Evolutionary conservation across 2,329 filamentous ascomycete species (phyloP).

Genomic region (Fusarium verrucosum): DNA sequence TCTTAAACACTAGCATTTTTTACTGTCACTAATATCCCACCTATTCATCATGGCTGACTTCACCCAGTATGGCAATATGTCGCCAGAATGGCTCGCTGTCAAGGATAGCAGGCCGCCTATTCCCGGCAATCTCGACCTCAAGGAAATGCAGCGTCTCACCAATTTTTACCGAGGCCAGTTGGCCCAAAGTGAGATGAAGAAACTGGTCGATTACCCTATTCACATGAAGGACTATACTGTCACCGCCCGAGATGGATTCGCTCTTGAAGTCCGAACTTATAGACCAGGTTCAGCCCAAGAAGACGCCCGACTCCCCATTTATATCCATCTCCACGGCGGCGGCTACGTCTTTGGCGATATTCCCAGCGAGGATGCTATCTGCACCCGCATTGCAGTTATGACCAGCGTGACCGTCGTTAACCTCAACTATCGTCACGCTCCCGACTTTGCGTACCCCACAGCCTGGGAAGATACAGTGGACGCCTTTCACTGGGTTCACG

Average conservation of each 20-base stretch:
- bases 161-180: slow-evolving; percentile 31
- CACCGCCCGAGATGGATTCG: slow-evolving; percentile 26
- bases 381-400: slow-evolving; percentile 57
- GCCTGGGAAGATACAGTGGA: slow-evolving; percentile 64
- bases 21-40: too few relatives aligned
- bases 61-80: slow-evolving; percentile 53
- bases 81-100: slow-evolving; percentile 56
- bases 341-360: slow-evolving; percentile 66
- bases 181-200: slow-evolving; percentile 10
- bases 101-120: slow-evolving; percentile 18
- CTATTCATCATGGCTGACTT: slow-evolving; percentile 36
- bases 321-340: slow-evolving; percentile 64
- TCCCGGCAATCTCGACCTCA: background rate
- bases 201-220: slow-evolving; percentile 34
- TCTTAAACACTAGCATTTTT: background rate
- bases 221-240: slow-evolving; percentile 46
- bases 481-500: slow-evolving; percentile 63
- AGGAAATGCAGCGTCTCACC: slow-evolving; percentile 22
- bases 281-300: slow-evolving; percentile 10
- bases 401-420: slow-evolving; percentile 59
- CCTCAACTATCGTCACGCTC: slow-evolving; percentile 68
- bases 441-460: slow-evolving; percentile 61
- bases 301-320: slow-evolving; percentile 57
- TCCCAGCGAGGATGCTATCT: slow-evolving; percentile 61
- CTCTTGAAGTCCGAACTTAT: slow-evolving; percentile 37